Evolutionary conservation across 768 basidiomycete genomes (phyloP).

Genomic region (Cystobasidium onofrii): DNA sequence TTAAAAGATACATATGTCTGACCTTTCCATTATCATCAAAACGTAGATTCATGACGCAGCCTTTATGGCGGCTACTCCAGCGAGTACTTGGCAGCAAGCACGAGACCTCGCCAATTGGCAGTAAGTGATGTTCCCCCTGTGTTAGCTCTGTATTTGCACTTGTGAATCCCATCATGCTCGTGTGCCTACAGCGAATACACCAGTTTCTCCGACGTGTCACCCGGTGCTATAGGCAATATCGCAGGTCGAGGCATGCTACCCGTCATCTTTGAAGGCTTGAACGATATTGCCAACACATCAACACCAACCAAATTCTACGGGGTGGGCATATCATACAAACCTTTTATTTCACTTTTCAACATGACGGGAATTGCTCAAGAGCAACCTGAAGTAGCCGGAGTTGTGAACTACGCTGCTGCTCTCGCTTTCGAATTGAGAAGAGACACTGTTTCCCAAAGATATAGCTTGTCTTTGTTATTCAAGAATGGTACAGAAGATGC

Average conservation of each 20-base stretch:
- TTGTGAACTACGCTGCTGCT: constrained; percentile 32
- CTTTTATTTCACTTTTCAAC: constrained; percentile 82
- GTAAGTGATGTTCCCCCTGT: background rate
- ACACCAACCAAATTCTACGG: constrained; percentile 72
- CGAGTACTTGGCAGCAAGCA: constrained; percentile 54
- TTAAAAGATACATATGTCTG: too few relatives aligned
- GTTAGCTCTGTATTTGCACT: constrained; percentile 57
- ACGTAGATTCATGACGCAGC: constrained; percentile 56
- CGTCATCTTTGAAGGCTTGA: constrained; percentile 12
- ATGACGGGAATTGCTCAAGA: constrained; percentile 55
- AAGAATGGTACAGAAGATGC: constrained; percentile 33
- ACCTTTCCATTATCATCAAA: too few relatives aligned
- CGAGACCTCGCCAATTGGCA: constrained; percentile 70
- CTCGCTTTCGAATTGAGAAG: constrained; percentile 29
- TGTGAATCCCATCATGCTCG: too few relatives aligned
- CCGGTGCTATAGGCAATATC: background rate
- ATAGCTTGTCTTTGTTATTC: constrained; percentile 21
- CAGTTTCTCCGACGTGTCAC: constrained; percentile 3
- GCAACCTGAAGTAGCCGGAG: constrained; percentile 27
- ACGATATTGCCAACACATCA: constrained; percentile 47
- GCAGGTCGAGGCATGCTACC: constrained; percentile 24
- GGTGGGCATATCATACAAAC: constrained; percentile 78
- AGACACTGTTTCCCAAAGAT: background rate
- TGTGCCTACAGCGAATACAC: constrained; percentile 58
- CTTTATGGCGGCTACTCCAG: constrained; percentile 56